A percentile compares a stretch with the other conserved stretches of the same genome.
These are phyloP conservation scores for Vanilla planifolia DNA, from an alignment of 106 monocot species.

Conservation along the genomic window DNA sequence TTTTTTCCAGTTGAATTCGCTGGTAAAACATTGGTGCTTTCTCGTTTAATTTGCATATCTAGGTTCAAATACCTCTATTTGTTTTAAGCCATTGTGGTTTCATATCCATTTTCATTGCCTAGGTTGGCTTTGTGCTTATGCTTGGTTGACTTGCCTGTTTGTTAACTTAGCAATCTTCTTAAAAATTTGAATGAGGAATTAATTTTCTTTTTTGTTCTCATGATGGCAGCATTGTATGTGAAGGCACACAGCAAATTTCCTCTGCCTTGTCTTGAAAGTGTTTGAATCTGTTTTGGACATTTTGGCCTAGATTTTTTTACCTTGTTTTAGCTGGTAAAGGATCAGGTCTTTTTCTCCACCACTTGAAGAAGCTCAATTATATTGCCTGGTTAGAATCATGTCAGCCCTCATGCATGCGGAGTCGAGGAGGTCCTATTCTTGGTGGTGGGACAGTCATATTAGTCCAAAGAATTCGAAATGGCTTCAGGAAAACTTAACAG, in stretches of 20 bases:
- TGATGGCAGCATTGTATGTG: not conserved
- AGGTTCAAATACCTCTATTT: not conserved
- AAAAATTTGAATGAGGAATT: not conserved
- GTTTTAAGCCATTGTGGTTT: not conserved
- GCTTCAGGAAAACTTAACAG: slow-evolving; percentile 66
- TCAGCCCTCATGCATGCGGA: slow-evolving; percentile 34
- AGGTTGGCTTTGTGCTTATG: not conserved
- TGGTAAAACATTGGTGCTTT: not conserved
- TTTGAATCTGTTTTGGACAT: not conserved
- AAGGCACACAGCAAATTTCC: not conserved
- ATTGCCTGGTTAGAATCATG: slow-evolving; percentile 22
- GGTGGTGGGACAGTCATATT: slow-evolving; percentile 85
- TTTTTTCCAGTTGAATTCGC: too few species aligned
- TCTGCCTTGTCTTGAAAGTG: not conserved
- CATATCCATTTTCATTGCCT: not conserved
- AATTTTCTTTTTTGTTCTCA: not conserved
- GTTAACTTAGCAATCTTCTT: not conserved
- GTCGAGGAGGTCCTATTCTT: slow-evolving; percentile 44
- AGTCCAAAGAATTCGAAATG: slow-evolving; percentile 73
- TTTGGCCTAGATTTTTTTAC: slow-evolving; percentile 3
- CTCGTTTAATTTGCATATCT: not conserved
- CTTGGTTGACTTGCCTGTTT: not conserved
- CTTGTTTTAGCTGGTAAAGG: not conserved
- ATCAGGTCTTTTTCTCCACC: too few species aligned
- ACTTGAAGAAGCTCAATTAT: not conserved